Conservation (phyloP, 176 grass and related monocot genomes). For the Ensete ventricosum region DNA sequence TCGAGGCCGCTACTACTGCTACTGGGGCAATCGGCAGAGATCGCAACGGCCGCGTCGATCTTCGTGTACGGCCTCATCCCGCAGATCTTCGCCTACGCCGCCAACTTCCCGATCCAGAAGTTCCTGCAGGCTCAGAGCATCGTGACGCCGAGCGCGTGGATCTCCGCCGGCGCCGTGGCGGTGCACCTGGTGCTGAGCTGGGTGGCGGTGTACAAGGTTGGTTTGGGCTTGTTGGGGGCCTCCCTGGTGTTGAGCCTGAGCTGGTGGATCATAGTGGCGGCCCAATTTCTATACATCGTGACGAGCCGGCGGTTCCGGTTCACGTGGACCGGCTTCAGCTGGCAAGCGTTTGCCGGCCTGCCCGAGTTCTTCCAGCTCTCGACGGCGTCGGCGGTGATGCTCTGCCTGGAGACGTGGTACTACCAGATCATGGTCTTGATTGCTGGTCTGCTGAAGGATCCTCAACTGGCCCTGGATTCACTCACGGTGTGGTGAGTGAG, state of each 20-base stretch:
- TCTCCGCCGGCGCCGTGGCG: constrained; percentile 36
- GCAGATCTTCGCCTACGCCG: constrained; percentile 88
- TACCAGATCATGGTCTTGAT: constrained; percentile 87
- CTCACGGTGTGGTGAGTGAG: constrained; percentile 88
- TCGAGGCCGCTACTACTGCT: constrained; percentile 62
- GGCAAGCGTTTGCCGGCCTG: constrained; percentile 59
- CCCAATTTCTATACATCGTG: constrained; percentile 68
- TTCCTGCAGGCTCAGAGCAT: constrained; percentile 91
- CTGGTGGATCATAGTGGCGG: constrained; percentile 64
- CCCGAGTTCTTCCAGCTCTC: constrained; percentile 60
- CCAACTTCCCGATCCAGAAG: constrained; percentile 85
- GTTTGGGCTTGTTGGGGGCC: constrained; percentile 57
- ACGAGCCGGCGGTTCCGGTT: constrained; percentile 42
- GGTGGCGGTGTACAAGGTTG: constrained; percentile 44
- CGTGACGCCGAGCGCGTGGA: constrained; percentile 82
- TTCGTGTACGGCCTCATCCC: constrained; percentile 79
- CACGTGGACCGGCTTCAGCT: constrained; percentile 76
- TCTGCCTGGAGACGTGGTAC: constrained; percentile 90
- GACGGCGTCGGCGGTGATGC: constrained; percentile 72
- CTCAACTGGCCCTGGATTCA: constrained; percentile 61
- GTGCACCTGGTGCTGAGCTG: constrained; percentile 62
- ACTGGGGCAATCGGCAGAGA: constrained; percentile 65
- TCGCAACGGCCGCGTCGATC: constrained; percentile 51
- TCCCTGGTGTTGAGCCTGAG: constrained; percentile 63
- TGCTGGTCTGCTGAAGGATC: constrained; percentile 65